Evolutionary conservation across 805 yeast species (phyloP), one percentile per base, ranked within the genome.

Genomic region (Scheffersomyces lignosus): DNA sequence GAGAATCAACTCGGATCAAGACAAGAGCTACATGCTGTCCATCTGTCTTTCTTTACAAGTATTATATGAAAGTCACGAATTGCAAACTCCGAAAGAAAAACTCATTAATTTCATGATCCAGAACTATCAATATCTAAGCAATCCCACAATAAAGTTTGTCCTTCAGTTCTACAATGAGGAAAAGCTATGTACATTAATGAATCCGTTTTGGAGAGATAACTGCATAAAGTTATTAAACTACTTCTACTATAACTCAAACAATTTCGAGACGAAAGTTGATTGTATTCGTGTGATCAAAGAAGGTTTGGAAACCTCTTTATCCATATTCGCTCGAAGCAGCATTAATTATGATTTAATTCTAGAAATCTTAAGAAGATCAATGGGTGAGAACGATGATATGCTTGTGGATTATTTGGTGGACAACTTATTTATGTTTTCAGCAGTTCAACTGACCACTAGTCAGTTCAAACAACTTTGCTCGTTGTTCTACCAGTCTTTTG

Each of bases 111-210:
- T 76, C 29, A 68, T 74, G 29, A 44, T 75, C 23, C 45, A 47
- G 4, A 52, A 72, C 45, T 46, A 72, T 13, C 57, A 54, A 3
- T 54, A 55, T 33, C 44, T 78, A 18, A 59, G 70, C 8, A 59
- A 61, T 1, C 58, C 55, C 3, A 60, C 62, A 8, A 65, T 73
- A n/a, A 45, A 56, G 4, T 68, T 64, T 34, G 70, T 84, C 3
- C 52, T 83, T 18, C 56, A 64, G 3, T 71, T 62, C 45, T 81
- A 77, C 51, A 58, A 61, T 3, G 62, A 66, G 9, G 75, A 76
- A 35, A 70, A 73, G 36, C 50, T 71, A 20, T 83, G 90, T 49
- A 68, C 80, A 2, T 75, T 79, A 8, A 52, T 80, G 4, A 58
- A 73, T 20, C 62, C 71, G 0, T 55, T 66, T 6, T 83, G 89